A percentile compares a stretch with the other conserved stretches of the same genome.
Evolutionary conservation across 805 yeast genomes (phyloP).

Genomic region (Yamadazyma sp.): DNA sequence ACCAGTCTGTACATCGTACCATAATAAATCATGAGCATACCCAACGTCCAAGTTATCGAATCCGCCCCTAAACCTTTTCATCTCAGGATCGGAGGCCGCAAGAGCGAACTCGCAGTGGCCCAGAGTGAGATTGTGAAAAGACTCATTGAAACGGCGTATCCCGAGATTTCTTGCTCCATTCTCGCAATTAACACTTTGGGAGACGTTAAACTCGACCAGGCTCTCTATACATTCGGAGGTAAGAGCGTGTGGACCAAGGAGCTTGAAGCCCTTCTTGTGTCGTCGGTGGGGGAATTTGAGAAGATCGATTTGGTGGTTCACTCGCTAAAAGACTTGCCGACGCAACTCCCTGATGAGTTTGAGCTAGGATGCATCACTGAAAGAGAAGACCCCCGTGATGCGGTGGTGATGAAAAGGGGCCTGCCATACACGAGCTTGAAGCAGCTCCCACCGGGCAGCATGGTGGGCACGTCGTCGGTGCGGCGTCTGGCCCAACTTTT

Average conservation of each 20-base stretch:
- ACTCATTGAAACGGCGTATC: constrained; percentile 56
- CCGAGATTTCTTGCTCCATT: constrained; percentile 70
- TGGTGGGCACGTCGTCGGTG: constrained; percentile 93
- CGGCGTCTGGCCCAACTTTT: constrained; percentile 90
- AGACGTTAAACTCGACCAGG: constrained; percentile 80
- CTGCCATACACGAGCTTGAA: constrained; percentile 61
- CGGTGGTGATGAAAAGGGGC: constrained; percentile 69
- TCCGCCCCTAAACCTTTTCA: not conserved
- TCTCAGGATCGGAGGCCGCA: constrained; percentile 76
- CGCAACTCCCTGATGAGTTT: constrained; percentile 84
- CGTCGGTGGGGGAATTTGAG: constrained; percentile 59
- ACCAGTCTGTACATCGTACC: no score
- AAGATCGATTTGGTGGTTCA: constrained; percentile 88
- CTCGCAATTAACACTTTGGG: constrained; percentile 84
- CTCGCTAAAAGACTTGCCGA: constrained; percentile 91
- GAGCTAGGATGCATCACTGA: constrained; percentile 82
- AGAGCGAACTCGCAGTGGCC: constrained; percentile 80
- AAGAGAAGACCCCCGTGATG: constrained; percentile 94
- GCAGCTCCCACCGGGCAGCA: constrained; percentile 81
- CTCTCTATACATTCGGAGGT: constrained; percentile 93
- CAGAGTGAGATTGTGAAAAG: constrained; percentile 77
- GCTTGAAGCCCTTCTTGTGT: constrained; percentile 73
- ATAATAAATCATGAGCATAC: no score
- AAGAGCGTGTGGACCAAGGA: constrained; percentile 96
- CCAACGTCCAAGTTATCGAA: no score